Base-by-base conservation (phyloP, 345 rosid genomes). In the Raphanus raphanistrum region DNA sequence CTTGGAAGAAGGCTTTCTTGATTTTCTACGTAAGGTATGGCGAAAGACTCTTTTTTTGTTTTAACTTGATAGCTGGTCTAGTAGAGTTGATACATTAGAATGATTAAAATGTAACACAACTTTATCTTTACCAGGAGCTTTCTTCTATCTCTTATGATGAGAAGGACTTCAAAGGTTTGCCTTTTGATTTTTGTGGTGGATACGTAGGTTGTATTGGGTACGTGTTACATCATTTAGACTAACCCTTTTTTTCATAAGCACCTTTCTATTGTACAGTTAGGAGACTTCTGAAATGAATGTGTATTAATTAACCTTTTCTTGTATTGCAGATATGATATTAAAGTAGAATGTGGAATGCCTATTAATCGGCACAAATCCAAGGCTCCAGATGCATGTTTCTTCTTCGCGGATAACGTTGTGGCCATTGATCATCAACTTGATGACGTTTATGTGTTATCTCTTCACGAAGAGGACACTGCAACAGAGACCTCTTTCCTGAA, bases 201-300 rank as follows among this genome's bases (percentile, higher is more conserved):
- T 95, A 81, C 85, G 78, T 95, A 31, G 99, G 99, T 80, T 92
- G 90, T 78, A 79, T 95, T 27, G 99, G 99, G 97, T 92, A 88
- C 48, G 91, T 82, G 77, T 72, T 43, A 58, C 31, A 74, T 76
- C 63, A 36, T 71, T 15, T 60, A 38, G 31, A 68, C 67, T 9
- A 36, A 32, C 21, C 21, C 21, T 33, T 21, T 28, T 48, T 21
- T 48, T 11, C 16, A 11, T 17, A 2, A 8, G 11, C 76, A 31
- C 43, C 17, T 68, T 52, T 52, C 43, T 15, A n/a, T 41, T 64
- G 48, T 48, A 63, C 57, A 31, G 4, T 58, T 29, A n/a, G 28
- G 10, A 29, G 29, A 12, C n/a, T 60, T 43, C 27, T 21, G 25
- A 16, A 69, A 48, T 68, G 27, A 68, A 17, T 65, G 69, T 71